A percentile compares a stretch with the other conserved stretches of the same genome.
phyloP scores from a whole-genome alignment of 2,329 filamentous ascomycete genomes.

The Leptographium flavum region DNA sequence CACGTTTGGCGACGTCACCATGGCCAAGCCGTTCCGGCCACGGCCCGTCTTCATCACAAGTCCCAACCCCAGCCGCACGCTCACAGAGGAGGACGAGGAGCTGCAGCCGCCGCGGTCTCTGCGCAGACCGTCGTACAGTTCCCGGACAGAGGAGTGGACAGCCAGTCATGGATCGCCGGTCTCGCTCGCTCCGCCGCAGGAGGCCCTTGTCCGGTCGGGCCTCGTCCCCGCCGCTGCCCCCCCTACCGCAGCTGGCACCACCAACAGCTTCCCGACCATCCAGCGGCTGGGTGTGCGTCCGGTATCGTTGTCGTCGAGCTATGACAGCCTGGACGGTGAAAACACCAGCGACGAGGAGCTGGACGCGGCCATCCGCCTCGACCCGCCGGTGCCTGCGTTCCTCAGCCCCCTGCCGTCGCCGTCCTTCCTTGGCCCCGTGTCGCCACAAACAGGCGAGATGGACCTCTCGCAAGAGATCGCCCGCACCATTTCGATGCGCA shows the following conservation, averaged over 20 bases:
- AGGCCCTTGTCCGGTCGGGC: background rate
- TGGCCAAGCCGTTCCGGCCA: slow-evolving; percentile 10
- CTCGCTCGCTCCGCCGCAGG: background rate
- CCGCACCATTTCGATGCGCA: slow-evolving; percentile 5
- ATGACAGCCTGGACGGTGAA: background rate
- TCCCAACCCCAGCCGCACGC: slow-evolving; percentile 4
- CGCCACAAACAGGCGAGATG: background rate
- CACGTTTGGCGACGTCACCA: slow-evolving; percentile 8
- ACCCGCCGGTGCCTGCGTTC: slow-evolving; percentile 4
- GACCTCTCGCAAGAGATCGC: slow-evolving; percentile 9
- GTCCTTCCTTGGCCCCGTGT: slow-evolving; percentile 2
- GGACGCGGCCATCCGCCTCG: slow-evolving; percentile 6
- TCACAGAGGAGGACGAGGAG: slow-evolving; percentile 2
- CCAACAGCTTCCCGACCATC: background rate
- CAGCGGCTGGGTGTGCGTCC: background rate
- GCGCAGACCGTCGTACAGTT: background rate
- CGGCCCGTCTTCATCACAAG: slow-evolving; percentile 10
- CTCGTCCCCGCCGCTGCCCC: background rate
- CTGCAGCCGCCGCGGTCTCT: slow-evolving; percentile 4
- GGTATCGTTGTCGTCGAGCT: background rate
- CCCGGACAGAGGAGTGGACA: background rate
- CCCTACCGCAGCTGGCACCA: background rate
- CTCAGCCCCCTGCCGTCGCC: slow-evolving; percentile 1
- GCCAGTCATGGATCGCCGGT: background rate
- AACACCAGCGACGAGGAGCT: background rate